Evolutionary conservation across 148 eudicot genomes (phyloP), one percentile per base, ranked within the genome.

Genomic region (Heliosperma pusillum): DNA sequence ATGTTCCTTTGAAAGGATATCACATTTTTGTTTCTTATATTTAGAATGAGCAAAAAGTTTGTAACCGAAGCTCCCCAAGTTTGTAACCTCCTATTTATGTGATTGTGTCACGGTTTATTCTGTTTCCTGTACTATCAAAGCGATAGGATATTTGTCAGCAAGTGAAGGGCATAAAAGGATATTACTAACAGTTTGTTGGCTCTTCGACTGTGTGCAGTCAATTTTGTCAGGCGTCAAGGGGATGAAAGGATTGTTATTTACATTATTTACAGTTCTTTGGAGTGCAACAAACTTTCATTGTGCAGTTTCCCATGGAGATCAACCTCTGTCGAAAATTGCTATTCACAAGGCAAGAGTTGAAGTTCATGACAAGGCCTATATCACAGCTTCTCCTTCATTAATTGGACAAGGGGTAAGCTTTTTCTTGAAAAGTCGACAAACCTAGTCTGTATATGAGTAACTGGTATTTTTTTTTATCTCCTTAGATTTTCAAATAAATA

Each of bases 311-410:
- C 88, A 89, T 83, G 97, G 76, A 59, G 89, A 76, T 82, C 97
- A 91, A 47, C 96, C 98, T 42, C 87, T 94, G 69, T 83, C 98
- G 22, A 86, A 69, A 75, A 90, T 94, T 22, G 84, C 85, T 47
- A 83, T 91, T 69, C 84, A 91, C 59, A 81, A 82, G 76, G 80
- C 92, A 42, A 79, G 66, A 45, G 55, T 86, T 77, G 88, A 85
- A 71, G 45, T 86, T 71, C 77, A 91, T 77, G 82, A 74, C 3
- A 40, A 77, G 42, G 91, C 97, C 72, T 87, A 67, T 84, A 76
- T 91, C 30, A 87, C 78, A 76, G 96, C 87, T 61, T 86, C 88
- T 45, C 98, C 98, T 70, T 72, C 87, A 59, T 73, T 88, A 69
- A 88, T 94, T 79, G 98, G 98, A 56, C 77, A 78, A 68, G 68